Evolutionary conservation across 768 basidiomycete genomes (phyloP).

Genomic region (Termitomyces sp.): DNA sequence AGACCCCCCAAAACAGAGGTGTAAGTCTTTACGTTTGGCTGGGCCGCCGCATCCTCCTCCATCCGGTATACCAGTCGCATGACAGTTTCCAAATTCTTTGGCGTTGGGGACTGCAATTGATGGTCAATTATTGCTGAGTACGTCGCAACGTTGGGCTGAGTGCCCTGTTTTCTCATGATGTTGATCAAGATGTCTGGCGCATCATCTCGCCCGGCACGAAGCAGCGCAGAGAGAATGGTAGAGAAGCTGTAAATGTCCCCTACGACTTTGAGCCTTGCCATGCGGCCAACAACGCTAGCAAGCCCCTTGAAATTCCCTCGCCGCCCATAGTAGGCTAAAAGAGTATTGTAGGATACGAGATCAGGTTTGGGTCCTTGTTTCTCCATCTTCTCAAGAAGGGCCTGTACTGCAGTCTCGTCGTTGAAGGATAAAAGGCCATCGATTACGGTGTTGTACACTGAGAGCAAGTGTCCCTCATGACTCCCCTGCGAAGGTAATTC

Average conservation of each 20-base stretch:
- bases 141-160: constrained; percentile 71
- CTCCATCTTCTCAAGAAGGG: constrained; percentile 42
- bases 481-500: constrained; percentile 22
- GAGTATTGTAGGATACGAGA: constrained; percentile 75
- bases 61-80: constrained; percentile 71
- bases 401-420: constrained; percentile 34
- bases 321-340: constrained; percentile 66
- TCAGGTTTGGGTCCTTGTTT: constrained; percentile 59
- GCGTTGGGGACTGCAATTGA: constrained; percentile 55
- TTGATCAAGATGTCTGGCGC: constrained; percentile 60
- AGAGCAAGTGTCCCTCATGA: constrained; percentile 25
- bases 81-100: constrained; percentile 53
- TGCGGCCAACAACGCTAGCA: constrained; percentile 50
- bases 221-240: constrained; percentile 74
- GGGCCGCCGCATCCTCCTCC: constrained; percentile 51
- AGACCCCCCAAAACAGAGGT: constrained; percentile 75
- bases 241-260: constrained; percentile 89
- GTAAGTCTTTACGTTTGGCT: constrained; percentile 80
- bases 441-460: constrained; percentile 74
- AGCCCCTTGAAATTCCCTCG: constrained; percentile 61
- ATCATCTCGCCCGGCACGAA: constrained; percentile 64
- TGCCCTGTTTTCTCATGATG: constrained; percentile 73
- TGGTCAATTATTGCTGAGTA: constrained; percentile 79
- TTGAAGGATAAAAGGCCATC: constrained; percentile 55
- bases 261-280: constrained; percentile 47